Evolutionary conservation across 371 early-diverging fungal species (phyloP), one percentile per base, ranked within the genome.

Genomic region (Massospora cicadina): DNA sequence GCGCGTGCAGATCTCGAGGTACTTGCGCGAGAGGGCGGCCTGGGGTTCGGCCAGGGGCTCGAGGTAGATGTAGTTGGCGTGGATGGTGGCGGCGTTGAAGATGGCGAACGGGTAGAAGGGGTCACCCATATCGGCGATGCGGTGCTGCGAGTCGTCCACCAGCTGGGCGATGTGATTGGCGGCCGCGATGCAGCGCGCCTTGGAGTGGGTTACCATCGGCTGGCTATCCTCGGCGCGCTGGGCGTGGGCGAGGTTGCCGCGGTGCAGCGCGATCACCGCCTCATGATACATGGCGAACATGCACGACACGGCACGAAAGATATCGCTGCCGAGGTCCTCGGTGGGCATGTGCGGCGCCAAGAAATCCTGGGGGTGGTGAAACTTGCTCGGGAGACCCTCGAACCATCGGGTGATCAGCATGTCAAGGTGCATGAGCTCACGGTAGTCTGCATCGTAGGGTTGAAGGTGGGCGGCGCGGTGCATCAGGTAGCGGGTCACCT

Each of bases 51-150:
- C 33, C 0, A 7, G 23, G 24, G 62, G 62, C 1, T 63, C 63
- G 21, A 63, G 25, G 29, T 54, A 33, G 10, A 54, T 21, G 27
- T 17, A 53, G 1, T 63, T 63, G 55, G 63, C 43, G 29, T 63
- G 63, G 28, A 63, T 63, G 0, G 63, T 63, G 25, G 63, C 63
- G n/a, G 63, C 63, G 29, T 63, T 63, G 2, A 63, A 63, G 23
- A 63, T 10, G 2, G 55, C 17, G 27, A 33, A 63, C 5, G 63
- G 63, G 1, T 55, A 63, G 55, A 28, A 63, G 1, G 63, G 63
- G 55, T 63, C 63, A 0, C 54, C 54, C 25, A 63, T 53, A 25
- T 63, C 63, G 29, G 24, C 29, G 21, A 63, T 26, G 1, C 63
- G 63, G 29, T 53, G 53, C 63, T 55, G 55, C n/a, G 43, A 23